Evolutionary conservation across 257 asterid genomes (phyloP), one percentile per base, ranked within the genome.

Genomic region (Apocynum venetum): DNA sequence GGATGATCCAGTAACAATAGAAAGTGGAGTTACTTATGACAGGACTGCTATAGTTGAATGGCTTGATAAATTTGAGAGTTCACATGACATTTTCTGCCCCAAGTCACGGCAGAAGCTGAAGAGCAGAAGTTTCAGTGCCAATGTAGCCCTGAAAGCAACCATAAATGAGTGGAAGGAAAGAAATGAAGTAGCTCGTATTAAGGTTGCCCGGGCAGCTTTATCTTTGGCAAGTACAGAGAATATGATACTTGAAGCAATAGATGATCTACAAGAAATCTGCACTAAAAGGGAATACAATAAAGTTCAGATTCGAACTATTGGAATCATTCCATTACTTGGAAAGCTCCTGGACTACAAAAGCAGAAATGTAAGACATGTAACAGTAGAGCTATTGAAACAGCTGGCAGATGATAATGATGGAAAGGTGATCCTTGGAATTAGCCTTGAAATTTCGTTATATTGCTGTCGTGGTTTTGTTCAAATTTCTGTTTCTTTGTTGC

Each of bases 1-100:
- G 97, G 93, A 90, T 57, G 96, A 92, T 78, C 97, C 97, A 31
- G 95, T 88, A 0, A 89, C 97, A 3, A 66, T 87, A 70, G 95
- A 89, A 48, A 91, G 89, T 83, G 97, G 97, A 74, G 86, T 88
- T 56, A 92, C 97, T 3, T 92, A 88, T 40, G 97, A 91, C 77
- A 86, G 90, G 73, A 74, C 71, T 38, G 92, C 90, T 3, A 89
- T 92, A 44, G 68, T 72, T 4, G 87, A 92, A 72, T 91, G 91
- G 90, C 83, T 89, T 46, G 76, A 72, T 1, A 85, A 82, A 76
- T 73, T 71, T 61, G 86, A 68, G 61, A 84, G 74, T 72, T 40
- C 63, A 1, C 84, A 81, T 49, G 94, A 87, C 53, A 67, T 88
- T 40, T 67, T 78, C 55, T 92, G 97, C 60, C 97, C 96, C 1